Conservation (phyloP, 257 asterid genomes). For the Leptodermis oblonga region DNA sequence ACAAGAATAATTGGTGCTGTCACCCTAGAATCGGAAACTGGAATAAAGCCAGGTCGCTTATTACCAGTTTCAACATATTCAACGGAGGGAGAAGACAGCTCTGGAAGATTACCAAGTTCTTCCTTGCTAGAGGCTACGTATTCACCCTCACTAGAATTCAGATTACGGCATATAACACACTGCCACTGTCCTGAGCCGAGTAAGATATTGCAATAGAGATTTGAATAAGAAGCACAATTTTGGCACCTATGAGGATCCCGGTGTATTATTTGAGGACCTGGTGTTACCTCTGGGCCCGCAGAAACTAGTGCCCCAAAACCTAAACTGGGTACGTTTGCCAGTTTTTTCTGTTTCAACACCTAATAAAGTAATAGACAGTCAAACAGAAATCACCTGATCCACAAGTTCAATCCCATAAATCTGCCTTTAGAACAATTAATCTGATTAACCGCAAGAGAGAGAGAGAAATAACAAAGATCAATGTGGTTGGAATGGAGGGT, state of each 20-base stretch:
- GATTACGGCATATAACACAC: conserved; percentile 76
- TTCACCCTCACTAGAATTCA: conserved; percentile 91
- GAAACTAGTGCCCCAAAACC: conserved; percentile 94
- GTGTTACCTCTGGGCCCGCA: conserved; percentile 74
- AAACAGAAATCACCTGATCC: neutral
- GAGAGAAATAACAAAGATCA: neutral
- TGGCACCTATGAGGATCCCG: conserved; percentile 92
- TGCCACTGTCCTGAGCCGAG: conserved; percentile 98
- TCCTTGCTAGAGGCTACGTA: conserved; percentile 78
- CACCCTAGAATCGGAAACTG: conserved; percentile 74
- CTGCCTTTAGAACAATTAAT: neutral
- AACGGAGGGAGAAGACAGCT: conserved; percentile 66
- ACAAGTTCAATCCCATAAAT: neutral
- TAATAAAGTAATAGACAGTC: conserved; percentile 20
- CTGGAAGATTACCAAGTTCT: conserved; percentile 74
- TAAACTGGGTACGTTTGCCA: conserved; percentile 73
- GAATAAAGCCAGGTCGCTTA: conserved; percentile 73
- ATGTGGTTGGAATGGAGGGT: neutral
- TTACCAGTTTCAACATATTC: conserved; percentile 75
- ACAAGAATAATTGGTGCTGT: conserved; percentile 82
- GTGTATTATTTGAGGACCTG: conserved; percentile 85
- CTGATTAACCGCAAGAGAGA: neutral
- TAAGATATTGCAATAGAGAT: conserved; percentile 80
- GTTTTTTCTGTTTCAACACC: conserved; percentile 88
- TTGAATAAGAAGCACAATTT: conserved; percentile 87